Evolutionary conservation across 2,329 filamentous ascomycete species (phyloP).

Genomic region (Alternaria sp.): DNA sequence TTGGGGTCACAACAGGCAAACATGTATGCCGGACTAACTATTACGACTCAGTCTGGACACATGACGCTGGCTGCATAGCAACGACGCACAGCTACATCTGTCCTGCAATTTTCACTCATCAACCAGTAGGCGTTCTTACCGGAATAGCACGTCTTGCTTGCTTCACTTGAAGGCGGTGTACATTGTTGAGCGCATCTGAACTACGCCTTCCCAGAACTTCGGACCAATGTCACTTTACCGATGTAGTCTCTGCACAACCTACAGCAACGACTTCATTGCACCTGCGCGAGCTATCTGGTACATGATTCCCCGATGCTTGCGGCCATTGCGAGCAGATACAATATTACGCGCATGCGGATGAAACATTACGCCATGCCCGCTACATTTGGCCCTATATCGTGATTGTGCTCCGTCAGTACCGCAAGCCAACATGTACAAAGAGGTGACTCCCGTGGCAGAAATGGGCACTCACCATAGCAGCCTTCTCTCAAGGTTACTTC

Average conservation of each 20-base stretch:
- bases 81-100: neutral
- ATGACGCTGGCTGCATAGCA: neutral
- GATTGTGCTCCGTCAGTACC: neutral
- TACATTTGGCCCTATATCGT: neutral
- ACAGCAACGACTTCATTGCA: neutral
- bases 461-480: neutral
- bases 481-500: neutral
- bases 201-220: neutral
- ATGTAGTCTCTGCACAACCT: neutral
- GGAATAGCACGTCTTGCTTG: neutral
- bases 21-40: neutral
- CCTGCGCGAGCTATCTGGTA: neutral
- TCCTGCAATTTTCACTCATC: neutral
- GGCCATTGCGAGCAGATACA: neutral
- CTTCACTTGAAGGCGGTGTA: neutral
- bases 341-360: conserved; percentile 3
- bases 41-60: neutral
- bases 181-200: neutral
- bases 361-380: conserved; percentile 5
- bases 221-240: neutral
- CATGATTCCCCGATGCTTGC: neutral
- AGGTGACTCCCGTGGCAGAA: neutral
- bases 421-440: conserved; percentile 10
- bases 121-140: neutral
- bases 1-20: neutral